Percentiles rank a stretch among this genome's conserved stretches.
These are phyloP conservation scores for Eucalyptus microcorys DNA, from an alignment of 345 rosid species.

Conservation along the genomic window DNA sequence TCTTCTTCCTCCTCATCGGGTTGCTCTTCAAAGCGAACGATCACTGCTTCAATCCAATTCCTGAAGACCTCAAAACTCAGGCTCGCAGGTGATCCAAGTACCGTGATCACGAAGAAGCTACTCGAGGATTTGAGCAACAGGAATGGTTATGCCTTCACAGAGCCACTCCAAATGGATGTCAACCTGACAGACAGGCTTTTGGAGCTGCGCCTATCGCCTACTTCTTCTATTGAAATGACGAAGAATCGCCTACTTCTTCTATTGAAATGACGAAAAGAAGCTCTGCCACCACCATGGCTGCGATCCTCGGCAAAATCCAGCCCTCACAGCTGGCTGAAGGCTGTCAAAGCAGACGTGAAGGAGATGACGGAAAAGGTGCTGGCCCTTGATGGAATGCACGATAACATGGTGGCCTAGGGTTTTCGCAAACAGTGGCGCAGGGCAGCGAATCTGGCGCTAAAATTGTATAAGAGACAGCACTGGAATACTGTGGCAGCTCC, in stretches of 20 bases:
- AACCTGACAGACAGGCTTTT: not conserved
- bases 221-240: not conserved
- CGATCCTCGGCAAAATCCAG: slow-evolving; percentile 19
- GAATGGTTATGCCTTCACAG: not conserved
- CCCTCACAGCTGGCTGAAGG: slow-evolving; percentile 32
- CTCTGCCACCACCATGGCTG: slow-evolving; percentile 24
- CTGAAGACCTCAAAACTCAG: not conserved
- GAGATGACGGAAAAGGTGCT: slow-evolving; percentile 5
- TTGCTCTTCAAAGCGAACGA: not conserved
- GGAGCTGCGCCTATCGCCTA: not conserved
- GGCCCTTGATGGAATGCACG: too few species aligned
- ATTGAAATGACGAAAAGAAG: not conserved
- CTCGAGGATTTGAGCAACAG: not conserved
- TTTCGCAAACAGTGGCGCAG: not conserved
- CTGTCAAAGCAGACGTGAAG: not conserved
- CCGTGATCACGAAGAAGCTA: not conserved
- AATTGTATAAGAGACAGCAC: slow-evolving; percentile 38
- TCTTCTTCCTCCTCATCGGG: not conserved
- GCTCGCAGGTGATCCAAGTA: not conserved
- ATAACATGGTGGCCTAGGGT: slow-evolving; percentile 20
- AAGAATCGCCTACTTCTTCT: not conserved
- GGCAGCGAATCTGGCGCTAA: slow-evolving; percentile 15
- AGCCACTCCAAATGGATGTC: not conserved
- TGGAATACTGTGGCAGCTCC: too few species aligned
- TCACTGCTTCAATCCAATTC: not conserved